Evolutionary conservation across 495 filamentous ascomycete species (phyloP), one percentile per base, ranked within the genome.

Genomic region (Neurospora sublineolata): DNA sequence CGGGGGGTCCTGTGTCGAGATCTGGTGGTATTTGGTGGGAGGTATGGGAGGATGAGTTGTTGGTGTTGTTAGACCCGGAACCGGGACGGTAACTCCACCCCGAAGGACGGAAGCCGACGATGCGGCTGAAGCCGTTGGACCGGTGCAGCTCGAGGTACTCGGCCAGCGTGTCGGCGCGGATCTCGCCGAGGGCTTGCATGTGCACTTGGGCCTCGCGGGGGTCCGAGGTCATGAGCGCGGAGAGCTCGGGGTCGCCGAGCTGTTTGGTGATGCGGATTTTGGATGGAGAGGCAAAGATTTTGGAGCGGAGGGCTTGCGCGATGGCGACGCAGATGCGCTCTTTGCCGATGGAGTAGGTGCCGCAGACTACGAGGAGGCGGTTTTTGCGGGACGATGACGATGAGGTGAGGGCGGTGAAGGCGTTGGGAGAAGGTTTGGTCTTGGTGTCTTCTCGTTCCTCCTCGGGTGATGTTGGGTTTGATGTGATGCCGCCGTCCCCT

Each of bases 341-440:
- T 83, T 99, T 99, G 79, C 95, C 95, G 75, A 99, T 99, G 72
- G 89, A 93, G 83, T 99, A 99, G 3, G 95, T 99, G 70, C 95
- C 95, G 73, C 97, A 93, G 10, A 99, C 88, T 23, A 99, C 91
- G 2, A 99, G 86, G 9, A 99, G 86, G 27, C 93, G 89, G 58
- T 79, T 75, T 37, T 68, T 67, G 72, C 67, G 18, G 64, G 42
- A 5, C 11, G 73, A 36, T 3, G 38, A 30, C 6, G 36, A 12
- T 68, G 52, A 18, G 67, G 37, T 30, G 69, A 81, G 69, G 72
- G 75, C 75, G 10, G 78, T 74, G 70, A 78, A 79, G 52, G 77
- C 75, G 58, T 76, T 77, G 64, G 37, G 67, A 68, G 52, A 39
- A 18, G 39, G 12, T 42, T 60, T 33, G 11, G 68, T 67, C 16